Evolutionary conservation across 83 land plant species (phyloP).

Genomic region (Picea abies): DNA sequence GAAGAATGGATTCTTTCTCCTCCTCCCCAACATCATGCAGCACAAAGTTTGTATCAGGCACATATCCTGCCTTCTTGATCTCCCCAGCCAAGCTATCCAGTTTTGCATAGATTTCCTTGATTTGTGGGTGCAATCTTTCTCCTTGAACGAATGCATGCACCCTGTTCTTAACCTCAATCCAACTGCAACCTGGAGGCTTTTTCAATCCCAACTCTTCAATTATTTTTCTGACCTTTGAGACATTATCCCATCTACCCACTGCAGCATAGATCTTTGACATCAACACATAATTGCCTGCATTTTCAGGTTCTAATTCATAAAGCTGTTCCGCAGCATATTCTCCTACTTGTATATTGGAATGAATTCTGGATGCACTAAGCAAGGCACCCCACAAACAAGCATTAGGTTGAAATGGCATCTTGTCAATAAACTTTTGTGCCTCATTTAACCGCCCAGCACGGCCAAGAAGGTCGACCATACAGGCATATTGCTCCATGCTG

Average conservation of each 20-base stretch:
- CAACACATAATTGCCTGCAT: constrained; percentile 53
- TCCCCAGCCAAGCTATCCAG: background rate
- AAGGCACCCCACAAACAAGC: constrained; percentile 56
- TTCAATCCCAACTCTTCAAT: constrained; percentile 8
- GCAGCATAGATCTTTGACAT: constrained; percentile 47
- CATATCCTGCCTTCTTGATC: background rate
- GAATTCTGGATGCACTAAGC: constrained; percentile 51
- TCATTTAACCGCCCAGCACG: constrained; percentile 58
- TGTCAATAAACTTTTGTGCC: constrained; percentile 47
- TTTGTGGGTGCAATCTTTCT: background rate
- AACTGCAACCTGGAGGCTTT: constrained; percentile 7
- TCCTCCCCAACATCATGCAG: background rate
- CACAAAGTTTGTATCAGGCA: constrained; percentile 3
- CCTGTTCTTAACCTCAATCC: constrained; percentile 13
- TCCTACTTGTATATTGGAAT: constrained; percentile 37
- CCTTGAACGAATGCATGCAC: constrained; percentile 5
- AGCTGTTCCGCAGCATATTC: constrained; percentile 33
- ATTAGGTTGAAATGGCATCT: constrained; percentile 52
- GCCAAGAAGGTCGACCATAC: constrained; percentile 61
- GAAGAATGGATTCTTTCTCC: background rate
- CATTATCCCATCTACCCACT: constrained; percentile 41
- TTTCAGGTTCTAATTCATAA: constrained; percentile 44
- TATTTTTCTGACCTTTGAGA: constrained; percentile 34
- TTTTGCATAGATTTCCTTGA: background rate
- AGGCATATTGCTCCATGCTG: constrained; percentile 54